Evolutionary conservation across 73 alveolate species (phyloP), one percentile per base, ranked within the genome.

Genomic region (Effrenium voratum): DNA sequence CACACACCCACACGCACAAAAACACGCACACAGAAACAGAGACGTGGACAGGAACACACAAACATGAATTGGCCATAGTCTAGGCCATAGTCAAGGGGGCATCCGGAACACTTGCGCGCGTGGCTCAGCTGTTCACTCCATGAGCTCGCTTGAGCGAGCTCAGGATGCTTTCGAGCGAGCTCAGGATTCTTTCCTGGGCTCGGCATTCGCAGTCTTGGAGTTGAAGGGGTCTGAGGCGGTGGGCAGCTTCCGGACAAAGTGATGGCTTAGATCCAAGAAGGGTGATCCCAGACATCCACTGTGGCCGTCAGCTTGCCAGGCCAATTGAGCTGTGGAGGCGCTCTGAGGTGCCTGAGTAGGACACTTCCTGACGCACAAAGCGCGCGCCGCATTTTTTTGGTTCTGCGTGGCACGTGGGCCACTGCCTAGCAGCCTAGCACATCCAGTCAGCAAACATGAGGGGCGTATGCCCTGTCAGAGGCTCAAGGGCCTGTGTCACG

Each of bases 131-230:
- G 63, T 19, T 12, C 63, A 52, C 63, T 12, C 26, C 26, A 19
- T 8, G 26, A 52, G 26, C 8, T 8, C 8, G 63, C 63, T 19
- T 12, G 26, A 52, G 63, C 26, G 63, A 8, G 19, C 63, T 12
- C 26, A 19, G 63, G 26, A 52, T 12, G 26, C 8, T 8, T 8
- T 0, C 40, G 44, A 1, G 43, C 3, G 81, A 32, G n/a, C 52
- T 15, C 45, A 84, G 93, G 93, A 84, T n/a, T 52, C 76, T 40
- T 84, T 84, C 55, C 93, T 15, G 40, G 93, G 93, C 60, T 57
- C 93, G 40, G 55, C 93, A 77, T 84, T 84, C 30, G 93, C 93
- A 19, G 93, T 52, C 38, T 59, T 84, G 32, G 93, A 84, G 93
- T 38, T 84, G 79, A n/a, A 22, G 55, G 59, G 66, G 93, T 79